These are phyloP conservation scores for Rhodotorula sp. DNA, from an alignment of 1,284 basidiomycete genomes.

Conservation along the genomic window DNA sequence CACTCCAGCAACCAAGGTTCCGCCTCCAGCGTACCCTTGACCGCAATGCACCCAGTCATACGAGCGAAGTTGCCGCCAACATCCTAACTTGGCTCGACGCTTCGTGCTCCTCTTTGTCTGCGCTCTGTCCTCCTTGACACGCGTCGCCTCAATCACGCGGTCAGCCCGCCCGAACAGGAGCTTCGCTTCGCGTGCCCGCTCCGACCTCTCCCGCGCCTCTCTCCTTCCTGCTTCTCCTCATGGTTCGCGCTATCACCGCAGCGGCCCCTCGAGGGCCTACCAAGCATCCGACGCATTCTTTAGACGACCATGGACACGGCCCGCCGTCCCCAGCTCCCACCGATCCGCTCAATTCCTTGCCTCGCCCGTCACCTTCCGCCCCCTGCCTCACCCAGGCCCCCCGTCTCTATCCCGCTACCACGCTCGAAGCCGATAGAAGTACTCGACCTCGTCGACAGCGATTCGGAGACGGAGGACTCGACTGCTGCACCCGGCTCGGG, in stretches of 20 bases:
- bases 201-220: neutral
- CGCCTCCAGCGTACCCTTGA: too few species aligned
- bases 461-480: neutral
- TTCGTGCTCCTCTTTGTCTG: too few species aligned
- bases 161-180: too few species aligned
- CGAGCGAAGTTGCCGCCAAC: too few species aligned
- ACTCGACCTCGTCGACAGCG: neutral
- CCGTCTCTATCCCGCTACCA: neutral
- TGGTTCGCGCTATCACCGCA: neutral
- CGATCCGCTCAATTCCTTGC: conserved; percentile 12
- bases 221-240: conserved; percentile 1
- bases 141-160: too few species aligned
- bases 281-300: neutral
- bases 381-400: neutral
- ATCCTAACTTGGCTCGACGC: too few species aligned
- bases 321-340: neutral
- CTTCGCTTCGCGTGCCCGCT: neutral
- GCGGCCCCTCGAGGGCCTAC: neutral
- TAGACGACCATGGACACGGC: neutral
- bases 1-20: too few species aligned
- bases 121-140: too few species aligned
- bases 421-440: neutral
- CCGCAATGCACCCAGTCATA: too few species aligned
- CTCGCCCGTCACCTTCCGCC: conserved; percentile 1
- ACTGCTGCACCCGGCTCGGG: too few species aligned